Conservation (phyloP, 306 rosid species). For the Luffa aegyptiaca region DNA sequence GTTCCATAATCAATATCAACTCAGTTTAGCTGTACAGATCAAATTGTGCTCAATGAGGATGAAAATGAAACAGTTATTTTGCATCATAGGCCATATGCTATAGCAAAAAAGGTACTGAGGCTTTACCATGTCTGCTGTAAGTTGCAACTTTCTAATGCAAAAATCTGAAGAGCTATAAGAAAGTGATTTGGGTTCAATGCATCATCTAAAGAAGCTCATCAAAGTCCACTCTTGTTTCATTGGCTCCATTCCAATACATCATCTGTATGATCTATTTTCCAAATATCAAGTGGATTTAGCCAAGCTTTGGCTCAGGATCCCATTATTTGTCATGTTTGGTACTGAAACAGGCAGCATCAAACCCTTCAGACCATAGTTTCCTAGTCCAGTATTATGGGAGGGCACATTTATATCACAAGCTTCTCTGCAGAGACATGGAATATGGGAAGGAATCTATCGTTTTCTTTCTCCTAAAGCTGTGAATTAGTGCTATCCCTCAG, state of each 20-base stretch:
- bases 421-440: background rate
- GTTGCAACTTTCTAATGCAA: background rate
- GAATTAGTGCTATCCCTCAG: background rate
- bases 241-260: background rate
- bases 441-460: background rate
- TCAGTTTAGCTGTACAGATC: background rate
- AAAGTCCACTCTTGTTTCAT: background rate
- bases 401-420: background rate
- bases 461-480: background rate
- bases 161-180: background rate
- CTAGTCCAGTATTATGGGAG: too few relatives aligned
- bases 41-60: background rate
- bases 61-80: background rate
- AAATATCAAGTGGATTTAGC: background rate
- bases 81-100: background rate
- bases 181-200: background rate
- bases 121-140: background rate
- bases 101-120: background rate
- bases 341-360: background rate
- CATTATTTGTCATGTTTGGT: background rate
- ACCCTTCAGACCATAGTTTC: too few relatives aligned
- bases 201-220: background rate
- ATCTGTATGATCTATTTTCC: background rate
- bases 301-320: background rate
- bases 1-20: background rate